Evolutionary conservation across 257 asterid genomes (phyloP).

Genomic region (Nicotiana tabacum): DNA sequence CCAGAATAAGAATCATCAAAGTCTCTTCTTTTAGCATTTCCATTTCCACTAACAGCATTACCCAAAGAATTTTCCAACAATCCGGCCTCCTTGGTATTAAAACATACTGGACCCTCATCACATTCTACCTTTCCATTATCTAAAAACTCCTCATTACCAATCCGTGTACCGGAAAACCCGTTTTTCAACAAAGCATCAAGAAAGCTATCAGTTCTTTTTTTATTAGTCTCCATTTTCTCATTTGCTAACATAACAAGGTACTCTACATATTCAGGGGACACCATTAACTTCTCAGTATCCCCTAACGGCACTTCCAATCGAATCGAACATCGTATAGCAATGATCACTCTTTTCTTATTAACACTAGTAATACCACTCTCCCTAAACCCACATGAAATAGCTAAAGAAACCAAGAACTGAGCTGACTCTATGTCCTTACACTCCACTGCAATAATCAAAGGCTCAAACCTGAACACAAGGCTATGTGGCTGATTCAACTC

Average conservation of each 20-base stretch:
- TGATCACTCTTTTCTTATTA: constrained; percentile 65
- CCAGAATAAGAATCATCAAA: constrained; percentile 34
- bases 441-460: constrained; percentile 85
- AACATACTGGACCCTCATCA: constrained; percentile 24
- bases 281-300: constrained; percentile 49
- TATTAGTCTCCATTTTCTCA: constrained; percentile 77
- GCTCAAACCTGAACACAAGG: constrained; percentile 79
- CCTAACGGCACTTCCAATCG: constrained; percentile 91
- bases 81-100: constrained; percentile 17
- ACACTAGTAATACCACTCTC: constrained; percentile 93
- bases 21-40: constrained; percentile 27
- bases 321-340: constrained; percentile 82
- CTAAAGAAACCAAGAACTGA: constrained; percentile 62
- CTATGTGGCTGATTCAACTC: constrained; percentile 17
- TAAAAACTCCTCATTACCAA: neutral
- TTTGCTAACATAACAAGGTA: constrained; percentile 72
- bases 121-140: constrained; percentile 15
- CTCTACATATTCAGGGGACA: constrained; percentile 58
- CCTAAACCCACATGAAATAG: constrained; percentile 81
- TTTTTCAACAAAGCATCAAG: constrained; percentile 37
- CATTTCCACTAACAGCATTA: constrained; percentile 25
- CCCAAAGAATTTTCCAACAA: constrained; percentile 22
- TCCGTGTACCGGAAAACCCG: constrained; percentile 35
- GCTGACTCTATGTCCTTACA: constrained; percentile 63
- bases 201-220: constrained; percentile 64